A percentile compares a stretch with the other conserved stretches of the same genome.
Conservation (phyloP, 495 filamentous ascomycete genomes). For the Neurospora africana region DNA sequence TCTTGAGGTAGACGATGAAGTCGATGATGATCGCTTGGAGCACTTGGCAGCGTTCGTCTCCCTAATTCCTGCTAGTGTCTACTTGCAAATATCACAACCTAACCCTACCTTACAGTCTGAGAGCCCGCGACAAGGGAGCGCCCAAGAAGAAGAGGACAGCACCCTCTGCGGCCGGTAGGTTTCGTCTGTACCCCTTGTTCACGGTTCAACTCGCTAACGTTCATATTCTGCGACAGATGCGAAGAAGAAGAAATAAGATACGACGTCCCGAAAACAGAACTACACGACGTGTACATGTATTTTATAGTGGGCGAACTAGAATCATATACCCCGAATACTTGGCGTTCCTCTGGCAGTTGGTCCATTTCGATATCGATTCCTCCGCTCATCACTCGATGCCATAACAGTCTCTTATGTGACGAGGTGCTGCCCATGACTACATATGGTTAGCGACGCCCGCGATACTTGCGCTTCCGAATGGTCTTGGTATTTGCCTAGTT, state of each 20-base stretch:
- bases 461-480: not conserved
- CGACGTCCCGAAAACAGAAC: not conserved
- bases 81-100: constrained; percentile 7
- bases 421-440: not conserved
- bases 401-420: not conserved
- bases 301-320: constrained; percentile 14
- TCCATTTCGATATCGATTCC: not conserved
- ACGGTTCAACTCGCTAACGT: constrained; percentile 6
- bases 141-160: constrained; percentile 73
- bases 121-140: constrained; percentile 72
- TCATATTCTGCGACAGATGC: constrained; percentile 7
- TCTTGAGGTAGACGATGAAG: constrained; percentile 57
- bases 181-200: not conserved
- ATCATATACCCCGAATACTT: constrained; percentile 15
- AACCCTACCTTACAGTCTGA: constrained; percentile 41
- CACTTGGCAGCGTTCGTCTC: constrained; percentile 46
- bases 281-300: constrained; percentile 6
- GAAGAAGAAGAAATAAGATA: constrained; percentile 17
- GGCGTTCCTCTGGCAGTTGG: not conserved
- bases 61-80: not conserved
- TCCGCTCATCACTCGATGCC: not conserved
- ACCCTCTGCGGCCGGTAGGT: constrained; percentile 48
- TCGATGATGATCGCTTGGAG: constrained; percentile 69
- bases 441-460: not conserved
- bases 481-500: not conserved